A percentile compares a stretch with the other conserved stretches of the same genome.
Conservation (phyloP, 1,284 basidiomycete genomes). For the Trametes pubescens region DNA sequence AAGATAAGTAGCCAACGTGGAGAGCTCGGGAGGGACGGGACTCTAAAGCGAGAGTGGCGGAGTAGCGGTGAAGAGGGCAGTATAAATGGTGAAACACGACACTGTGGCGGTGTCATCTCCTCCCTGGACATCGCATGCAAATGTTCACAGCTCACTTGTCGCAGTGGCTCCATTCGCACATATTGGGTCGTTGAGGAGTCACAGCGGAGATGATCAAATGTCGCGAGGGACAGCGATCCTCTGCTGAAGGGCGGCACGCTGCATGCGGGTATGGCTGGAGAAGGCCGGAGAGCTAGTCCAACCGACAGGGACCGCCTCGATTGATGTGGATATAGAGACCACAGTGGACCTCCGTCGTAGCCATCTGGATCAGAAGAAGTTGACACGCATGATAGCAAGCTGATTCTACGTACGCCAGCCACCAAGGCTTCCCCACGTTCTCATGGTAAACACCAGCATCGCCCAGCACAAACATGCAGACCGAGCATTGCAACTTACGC, state of each 20-base stretch:
- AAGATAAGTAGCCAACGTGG: constrained; percentile 45
- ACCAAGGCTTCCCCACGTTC: constrained; percentile 24
- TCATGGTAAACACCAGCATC: constrained; percentile 30
- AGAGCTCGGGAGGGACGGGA: constrained; percentile 35
- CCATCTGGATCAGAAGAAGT: constrained; percentile 32
- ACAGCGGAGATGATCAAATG: constrained; percentile 44
- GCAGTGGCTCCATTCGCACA: constrained; percentile 22
- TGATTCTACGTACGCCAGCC: constrained; percentile 29
- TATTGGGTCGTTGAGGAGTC: constrained; percentile 27
- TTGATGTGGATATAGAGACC: constrained; percentile 27
- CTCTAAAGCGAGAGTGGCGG: constrained; percentile 47
- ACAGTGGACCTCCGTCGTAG: constrained; percentile 26
- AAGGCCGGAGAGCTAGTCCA: constrained; percentile 21
- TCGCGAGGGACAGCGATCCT: constrained; percentile 48
- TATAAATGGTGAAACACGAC: constrained; percentile 36
- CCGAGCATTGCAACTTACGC: constrained; percentile 12
- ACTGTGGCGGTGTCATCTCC: constrained; percentile 25
- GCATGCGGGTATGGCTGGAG: constrained; percentile 21
- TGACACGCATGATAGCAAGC: constrained; percentile 26
- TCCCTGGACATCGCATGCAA: constrained; percentile 17
- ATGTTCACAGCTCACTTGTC: constrained; percentile 21
- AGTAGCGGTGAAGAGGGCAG: constrained; percentile 27
- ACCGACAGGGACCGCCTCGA: constrained; percentile 29
- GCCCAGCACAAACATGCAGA: constrained; percentile 23
- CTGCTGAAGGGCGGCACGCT: constrained; percentile 32